Base-by-base conservation (phyloP, 768 basidiomycete genomes). In the Tubosaeta brunneosetosa region DNA sequence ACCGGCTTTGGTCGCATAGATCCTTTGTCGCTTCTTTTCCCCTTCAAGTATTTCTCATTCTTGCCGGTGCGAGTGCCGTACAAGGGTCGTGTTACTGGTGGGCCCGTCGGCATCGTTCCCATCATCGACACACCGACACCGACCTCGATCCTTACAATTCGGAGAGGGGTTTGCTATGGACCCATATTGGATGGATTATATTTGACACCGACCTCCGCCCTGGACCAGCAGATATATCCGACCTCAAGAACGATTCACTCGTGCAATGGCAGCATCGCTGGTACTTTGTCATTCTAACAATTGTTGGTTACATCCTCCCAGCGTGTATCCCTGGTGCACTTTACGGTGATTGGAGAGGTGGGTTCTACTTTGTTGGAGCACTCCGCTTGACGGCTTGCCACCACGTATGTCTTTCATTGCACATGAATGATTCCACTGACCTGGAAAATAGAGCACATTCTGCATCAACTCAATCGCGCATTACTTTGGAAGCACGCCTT, bases 41-140 rank as follows among this genome's bases (percentile, higher is more conserved):
- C 27, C 77, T 93, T 14, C 87, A 88, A 64, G 69, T 83, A 45
- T 80, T 84, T 63, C 77, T 92, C 32, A 76, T 89, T 9, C 73
- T 82, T 43, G 88, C 85, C 3, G 90, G 90, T 8, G 81, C 85
- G 31, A 91, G 89, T 63, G 88, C 89, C 4, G 88, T 91, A 3
- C 85, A 93, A 71, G 90, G 90, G 0, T 91, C 89, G 13, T 88
- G 88, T 70, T 84, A 80, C 64, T 93, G 89, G 88, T 93, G 90
- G 90, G 82, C 86, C 14, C 79, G 86, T 45, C 81, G 85, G 8
- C 90, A 93, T 69, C 84, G 90, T 51, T 87, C 88, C 32, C 88
- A 89, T 64, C 88, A 89, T 65, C 83, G 87, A 56, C 78, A 91
- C 71, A 91, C 89, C 57, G 90, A 93, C 71, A 91, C 88, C 33